These are phyloP conservation scores for Colletotrichum acutatum DNA, from an alignment of 2,329 filamentous ascomycete genomes.

Conservation along the genomic window DNA sequence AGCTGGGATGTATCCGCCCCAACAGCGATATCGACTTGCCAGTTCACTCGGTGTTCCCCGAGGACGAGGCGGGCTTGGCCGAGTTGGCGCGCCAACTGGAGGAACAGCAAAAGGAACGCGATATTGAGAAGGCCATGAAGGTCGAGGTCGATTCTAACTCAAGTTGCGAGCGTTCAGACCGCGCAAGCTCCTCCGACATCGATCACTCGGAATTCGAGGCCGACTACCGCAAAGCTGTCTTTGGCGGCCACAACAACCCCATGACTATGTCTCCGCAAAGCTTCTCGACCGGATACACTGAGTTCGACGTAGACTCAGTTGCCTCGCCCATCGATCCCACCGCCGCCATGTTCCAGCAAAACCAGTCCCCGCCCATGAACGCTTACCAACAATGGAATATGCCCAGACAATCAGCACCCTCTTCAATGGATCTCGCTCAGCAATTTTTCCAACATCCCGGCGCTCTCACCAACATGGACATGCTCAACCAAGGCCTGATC, in stretches of 20 bases:
- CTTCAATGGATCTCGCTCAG: slow-evolving; percentile 50
- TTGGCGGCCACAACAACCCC: slow-evolving; percentile 50
- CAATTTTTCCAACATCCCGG: slow-evolving; percentile 56
- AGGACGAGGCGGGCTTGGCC: slow-evolving; percentile 67
- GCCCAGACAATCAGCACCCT: slow-evolving; percentile 35
- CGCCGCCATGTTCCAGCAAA: slow-evolving; percentile 47
- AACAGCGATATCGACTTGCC: slow-evolving; percentile 70
- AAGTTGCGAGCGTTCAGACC: slow-evolving; percentile 52
- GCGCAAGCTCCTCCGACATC: slow-evolving; percentile 65
- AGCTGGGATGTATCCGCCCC: slow-evolving; percentile 71
- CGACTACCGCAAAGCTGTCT: slow-evolving; percentile 62
- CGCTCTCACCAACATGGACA: slow-evolving; percentile 54
- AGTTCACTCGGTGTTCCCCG: slow-evolving; percentile 68
- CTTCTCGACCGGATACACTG: slow-evolving; percentile 54
- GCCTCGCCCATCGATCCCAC: slow-evolving; percentile 48
- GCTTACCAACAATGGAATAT: slow-evolving; percentile 41
- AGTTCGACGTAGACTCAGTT: slow-evolving; percentile 54
- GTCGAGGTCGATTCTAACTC: slow-evolving; percentile 49
- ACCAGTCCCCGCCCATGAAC: slow-evolving; percentile 46
- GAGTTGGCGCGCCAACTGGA: slow-evolving; percentile 67
- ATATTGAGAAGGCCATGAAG: slow-evolving; percentile 45
- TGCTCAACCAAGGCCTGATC: slow-evolving; percentile 61
- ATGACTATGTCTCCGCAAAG: slow-evolving; percentile 66
- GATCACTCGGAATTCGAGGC: slow-evolving; percentile 67
- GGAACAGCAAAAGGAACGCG: slow-evolving; percentile 54